These are phyloP conservation scores for Coemansia aciculifera DNA, from an alignment of 192 early-diverging fungal species.

Conservation along the genomic window DNA sequence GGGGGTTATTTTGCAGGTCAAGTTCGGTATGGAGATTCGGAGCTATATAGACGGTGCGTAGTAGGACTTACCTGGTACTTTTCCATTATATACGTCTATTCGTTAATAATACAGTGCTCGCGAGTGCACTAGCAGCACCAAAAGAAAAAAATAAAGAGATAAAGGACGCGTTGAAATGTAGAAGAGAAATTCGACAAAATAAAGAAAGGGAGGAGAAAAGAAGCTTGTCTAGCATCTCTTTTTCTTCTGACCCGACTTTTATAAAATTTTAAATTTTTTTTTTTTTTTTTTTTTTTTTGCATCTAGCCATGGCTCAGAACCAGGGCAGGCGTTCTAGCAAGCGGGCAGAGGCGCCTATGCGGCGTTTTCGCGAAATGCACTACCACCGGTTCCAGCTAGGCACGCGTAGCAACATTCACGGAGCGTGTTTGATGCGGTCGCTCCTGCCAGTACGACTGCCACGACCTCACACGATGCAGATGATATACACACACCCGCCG, in stretches of 20 bases:
- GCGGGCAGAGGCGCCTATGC: constrained; percentile 19
- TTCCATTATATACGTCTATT: constrained; percentile 49
- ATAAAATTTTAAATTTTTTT: background rate
- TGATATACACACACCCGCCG: constrained; percentile 44
- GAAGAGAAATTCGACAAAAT: background rate
- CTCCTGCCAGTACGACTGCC: constrained; percentile 49
- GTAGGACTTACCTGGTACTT: constrained; percentile 60
- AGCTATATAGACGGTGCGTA: background rate
- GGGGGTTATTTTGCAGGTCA: too few relatives aligned
- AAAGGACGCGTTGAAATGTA: background rate
- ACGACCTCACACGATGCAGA: constrained; percentile 51
- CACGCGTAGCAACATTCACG: constrained; percentile 52
- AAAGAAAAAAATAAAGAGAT: background rate
- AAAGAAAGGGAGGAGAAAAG: background rate
- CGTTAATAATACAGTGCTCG: constrained; percentile 11
- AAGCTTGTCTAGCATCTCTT: too few relatives aligned
- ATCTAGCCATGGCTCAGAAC: background rate
- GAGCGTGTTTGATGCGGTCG: constrained; percentile 45
- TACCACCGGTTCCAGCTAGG: constrained; percentile 51
- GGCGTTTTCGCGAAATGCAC: constrained; percentile 54
- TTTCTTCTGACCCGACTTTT: background rate
- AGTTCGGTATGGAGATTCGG: background rate
- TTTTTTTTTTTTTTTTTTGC: too few relatives aligned
- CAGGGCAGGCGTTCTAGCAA: constrained; percentile 6
- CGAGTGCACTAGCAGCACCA: background rate